Evolutionary conservation across 805 yeast species (phyloP).

Genomic region (Zygoascus flipseniorum): DNA sequence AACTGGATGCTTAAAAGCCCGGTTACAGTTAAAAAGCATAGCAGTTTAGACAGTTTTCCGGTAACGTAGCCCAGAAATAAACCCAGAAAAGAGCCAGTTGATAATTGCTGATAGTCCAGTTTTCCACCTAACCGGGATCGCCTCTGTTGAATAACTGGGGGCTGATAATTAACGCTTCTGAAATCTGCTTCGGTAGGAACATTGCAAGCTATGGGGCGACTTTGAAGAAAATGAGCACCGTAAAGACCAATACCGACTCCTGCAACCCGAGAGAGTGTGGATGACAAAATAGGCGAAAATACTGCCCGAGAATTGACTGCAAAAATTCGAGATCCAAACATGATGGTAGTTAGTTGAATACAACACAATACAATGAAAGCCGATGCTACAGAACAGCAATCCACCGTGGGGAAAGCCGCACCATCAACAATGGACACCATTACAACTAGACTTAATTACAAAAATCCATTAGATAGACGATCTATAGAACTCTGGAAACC

Average conservation of each 20-base stretch:
- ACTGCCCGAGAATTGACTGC: neutral
- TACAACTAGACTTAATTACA: too few relatives aligned
- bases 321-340: neutral
- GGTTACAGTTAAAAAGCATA: slow-evolving; percentile 44
- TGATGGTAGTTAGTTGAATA: neutral
- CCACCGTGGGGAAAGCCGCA: too few relatives aligned
- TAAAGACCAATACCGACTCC: slow-evolving; percentile 1
- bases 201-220: neutral
- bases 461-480: too few relatives aligned
- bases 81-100: slow-evolving; percentile 58
- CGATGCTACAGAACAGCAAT: too few relatives aligned
- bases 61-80: slow-evolving; percentile 47
- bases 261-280: neutral
- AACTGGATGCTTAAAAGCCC: slow-evolving; percentile 41
- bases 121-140: slow-evolving; percentile 18
- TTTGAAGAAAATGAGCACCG: neutral
- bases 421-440: too few relatives aligned
- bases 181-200: neutral
- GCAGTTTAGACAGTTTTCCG: slow-evolving; percentile 51
- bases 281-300: neutral
- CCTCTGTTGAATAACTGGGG: neutral
- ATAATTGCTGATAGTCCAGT: slow-evolving; percentile 52
- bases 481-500: slow-evolving; percentile 11
- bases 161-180: neutral
- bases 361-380: neutral